These are phyloP conservation scores for Nosema muscidifuracis DNA, from an alignment of 371 early-diverging fungal genomes.

Conservation along the genomic window DNA sequence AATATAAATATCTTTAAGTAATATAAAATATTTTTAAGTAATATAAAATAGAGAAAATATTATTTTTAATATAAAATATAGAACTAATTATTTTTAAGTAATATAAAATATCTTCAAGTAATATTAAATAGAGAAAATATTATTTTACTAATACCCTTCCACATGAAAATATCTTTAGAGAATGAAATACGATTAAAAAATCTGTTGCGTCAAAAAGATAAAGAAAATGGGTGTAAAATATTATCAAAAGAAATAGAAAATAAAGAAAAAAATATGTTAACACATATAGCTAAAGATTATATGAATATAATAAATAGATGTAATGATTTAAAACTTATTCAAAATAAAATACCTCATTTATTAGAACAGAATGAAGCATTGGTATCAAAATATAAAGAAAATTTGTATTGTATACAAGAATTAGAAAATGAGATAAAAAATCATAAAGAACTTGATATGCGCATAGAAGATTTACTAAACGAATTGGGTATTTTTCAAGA, in stretches of 20 bases:
- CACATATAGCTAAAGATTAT: slow-evolving; percentile 35
- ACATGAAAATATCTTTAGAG: slow-evolving; percentile 17
- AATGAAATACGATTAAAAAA: slow-evolving; percentile 15
- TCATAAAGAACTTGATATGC: background rate
- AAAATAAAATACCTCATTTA: slow-evolving; percentile 3
- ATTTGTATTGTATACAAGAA: background rate
- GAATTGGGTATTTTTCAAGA: slow-evolving; percentile 3
- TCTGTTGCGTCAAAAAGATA: slow-evolving; percentile 10
- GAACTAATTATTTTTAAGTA: no score
- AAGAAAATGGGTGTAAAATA: background rate
- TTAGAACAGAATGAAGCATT: slow-evolving; percentile 8
- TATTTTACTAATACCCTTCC: no score
- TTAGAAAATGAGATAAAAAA: slow-evolving; percentile 14
- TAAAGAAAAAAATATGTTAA: slow-evolving; percentile 26
- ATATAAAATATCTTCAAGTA: no score
- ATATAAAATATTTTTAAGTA: no score
- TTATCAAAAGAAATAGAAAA: slow-evolving; percentile 37
- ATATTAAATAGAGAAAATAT: no score
- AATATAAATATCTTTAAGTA: no score
- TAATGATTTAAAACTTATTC: slow-evolving; percentile 24
- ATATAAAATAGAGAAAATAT: no score
- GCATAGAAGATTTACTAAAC: background rate
- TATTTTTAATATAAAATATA: no score
- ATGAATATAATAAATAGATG: slow-evolving; percentile 45
- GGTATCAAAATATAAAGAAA: background rate